Evolutionary conservation across 2,329 filamentous ascomycete genomes (phyloP).

Genomic region (Drechslera avenae): DNA sequence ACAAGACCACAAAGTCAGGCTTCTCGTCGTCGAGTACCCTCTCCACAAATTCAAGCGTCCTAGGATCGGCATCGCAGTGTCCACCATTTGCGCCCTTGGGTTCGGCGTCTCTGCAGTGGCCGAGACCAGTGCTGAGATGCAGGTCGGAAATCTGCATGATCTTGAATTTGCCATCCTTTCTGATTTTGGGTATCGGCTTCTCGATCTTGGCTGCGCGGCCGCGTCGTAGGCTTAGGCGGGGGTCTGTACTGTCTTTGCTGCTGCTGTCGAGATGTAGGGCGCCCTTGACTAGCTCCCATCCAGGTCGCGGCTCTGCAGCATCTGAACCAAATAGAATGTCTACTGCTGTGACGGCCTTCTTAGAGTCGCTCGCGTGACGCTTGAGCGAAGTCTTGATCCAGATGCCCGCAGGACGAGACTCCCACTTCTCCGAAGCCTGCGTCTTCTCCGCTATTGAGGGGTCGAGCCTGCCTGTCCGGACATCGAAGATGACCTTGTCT

Average conservation of each 20-base stretch:
- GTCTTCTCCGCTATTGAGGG: constrained; percentile 64
- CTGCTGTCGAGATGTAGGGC: constrained; percentile 69
- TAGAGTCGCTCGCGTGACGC: constrained; percentile 74
- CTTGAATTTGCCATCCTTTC: constrained; percentile 92
- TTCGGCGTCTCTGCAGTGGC: constrained; percentile 82
- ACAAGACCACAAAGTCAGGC: constrained; percentile 88
- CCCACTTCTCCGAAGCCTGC: constrained; percentile 71
- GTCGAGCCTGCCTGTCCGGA: constrained; percentile 74
- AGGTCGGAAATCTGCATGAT: constrained; percentile 96
- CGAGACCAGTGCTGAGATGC: constrained; percentile 88
- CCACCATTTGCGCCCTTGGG: constrained; percentile 73
- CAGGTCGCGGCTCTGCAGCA: constrained; percentile 83
- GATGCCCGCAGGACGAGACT: constrained; percentile 74
- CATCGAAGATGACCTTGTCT: constrained; percentile 80
- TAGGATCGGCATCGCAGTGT: constrained; percentile 86
- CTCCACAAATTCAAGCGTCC: constrained; percentile 87
- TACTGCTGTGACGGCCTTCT: constrained; percentile 75
- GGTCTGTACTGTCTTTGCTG: constrained; percentile 63
- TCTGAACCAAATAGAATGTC: constrained; percentile 90
- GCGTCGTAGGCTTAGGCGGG: constrained; percentile 77
- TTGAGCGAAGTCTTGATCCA: constrained; percentile 81
- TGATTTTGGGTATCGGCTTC: constrained; percentile 76
- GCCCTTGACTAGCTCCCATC: constrained; percentile 76
- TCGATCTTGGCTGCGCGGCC: constrained; percentile 68
- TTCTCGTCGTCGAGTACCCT: constrained; percentile 88